Evolutionary conservation across 352 stramenopile genomes (phyloP), one percentile per base, ranked within the genome.

Genomic region (Pythium dissotocum): DNA sequence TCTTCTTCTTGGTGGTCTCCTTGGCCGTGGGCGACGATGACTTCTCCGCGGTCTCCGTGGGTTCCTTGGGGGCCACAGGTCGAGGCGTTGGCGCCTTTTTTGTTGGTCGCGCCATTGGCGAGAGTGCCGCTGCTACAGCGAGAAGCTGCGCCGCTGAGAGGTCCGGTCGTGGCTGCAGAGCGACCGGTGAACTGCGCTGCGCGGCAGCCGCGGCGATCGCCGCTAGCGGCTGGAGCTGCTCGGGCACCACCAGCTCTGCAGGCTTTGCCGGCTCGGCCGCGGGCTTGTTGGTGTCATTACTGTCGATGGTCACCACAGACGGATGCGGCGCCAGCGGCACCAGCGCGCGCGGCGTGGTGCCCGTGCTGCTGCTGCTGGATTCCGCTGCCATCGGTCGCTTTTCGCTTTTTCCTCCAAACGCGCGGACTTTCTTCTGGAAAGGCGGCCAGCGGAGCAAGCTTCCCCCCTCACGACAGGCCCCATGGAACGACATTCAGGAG

Each of bases 391-490:
- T 52, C 44, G 44, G 44, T 52, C 44, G 44, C 44, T 52, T 52
- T 10, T 21, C 6, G 14, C n/a, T 8, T 52, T 52, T 48, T 48
- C 40, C 40, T 18, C 44, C 44, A 52, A 8, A 28, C 44, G 44
- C n/a, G 44, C 44, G 44, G 44, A 52, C 44, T 52, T 52, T 52
- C 44, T 52, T 52, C 44, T 52, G 44, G 44, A 52, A 52, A 52
- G 44, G 44, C 44, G 44, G 44, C 44, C 44, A 52, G 8, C 44
- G 44, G 44, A 52, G n/a, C 14, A 14, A 16, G 44, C 44, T 52
- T 52, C 44, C 44, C 44, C 44, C 44, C 44, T 52, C 44, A 40
- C 35, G 35, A 40, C 35, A 40, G 8, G 7, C 18, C 18, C n/a
- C 18, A 26, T 52, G 44, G 44, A 52, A 12, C 44, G n/a, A 52